Percentiles rank a stretch among this genome's conserved stretches.
Conservation (phyloP, 2,329 filamentous ascomycete genomes). For the Waltergamsia citrina region DNA sequence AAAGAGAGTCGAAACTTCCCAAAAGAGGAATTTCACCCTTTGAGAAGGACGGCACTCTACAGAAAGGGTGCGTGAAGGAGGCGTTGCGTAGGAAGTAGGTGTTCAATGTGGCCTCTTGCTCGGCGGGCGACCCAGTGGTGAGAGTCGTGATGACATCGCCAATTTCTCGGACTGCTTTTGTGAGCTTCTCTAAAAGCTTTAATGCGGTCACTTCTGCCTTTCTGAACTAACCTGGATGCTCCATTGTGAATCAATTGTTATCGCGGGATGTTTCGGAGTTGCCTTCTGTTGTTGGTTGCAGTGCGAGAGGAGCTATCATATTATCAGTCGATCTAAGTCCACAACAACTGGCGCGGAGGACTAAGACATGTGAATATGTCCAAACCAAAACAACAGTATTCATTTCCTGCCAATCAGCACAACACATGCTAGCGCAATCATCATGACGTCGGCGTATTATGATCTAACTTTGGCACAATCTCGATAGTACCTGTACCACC, state of each 20-base stretch:
- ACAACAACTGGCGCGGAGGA: too few species aligned
- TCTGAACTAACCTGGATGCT: conserved; percentile 28
- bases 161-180: conserved; percentile 45
- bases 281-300: too few species aligned
- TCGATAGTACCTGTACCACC: too few species aligned
- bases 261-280: too few species aligned
- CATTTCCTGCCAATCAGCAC: too few species aligned
- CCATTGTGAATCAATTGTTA: conserved; percentile 19
- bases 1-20: conserved; percentile 48
- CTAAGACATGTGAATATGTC: too few species aligned
- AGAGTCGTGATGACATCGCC: conserved; percentile 56
- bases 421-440: too few species aligned
- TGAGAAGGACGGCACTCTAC: conserved; percentile 51
- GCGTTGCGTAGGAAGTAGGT: conserved; percentile 66
- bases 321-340: too few species aligned
- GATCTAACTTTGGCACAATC: too few species aligned
- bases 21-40: conserved; percentile 29
- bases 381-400: too few species aligned
- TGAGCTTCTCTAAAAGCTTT: background rate
- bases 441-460: too few species aligned
- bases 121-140: conserved; percentile 53
- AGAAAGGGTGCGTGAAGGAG: conserved; percentile 71
- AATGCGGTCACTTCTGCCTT: background rate
- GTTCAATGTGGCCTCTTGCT: conserved; percentile 57
- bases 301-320: too few species aligned